Conservation (phyloP, 2,329 filamentous ascomycete genomes). For the Herpotrichia juniperi region DNA sequence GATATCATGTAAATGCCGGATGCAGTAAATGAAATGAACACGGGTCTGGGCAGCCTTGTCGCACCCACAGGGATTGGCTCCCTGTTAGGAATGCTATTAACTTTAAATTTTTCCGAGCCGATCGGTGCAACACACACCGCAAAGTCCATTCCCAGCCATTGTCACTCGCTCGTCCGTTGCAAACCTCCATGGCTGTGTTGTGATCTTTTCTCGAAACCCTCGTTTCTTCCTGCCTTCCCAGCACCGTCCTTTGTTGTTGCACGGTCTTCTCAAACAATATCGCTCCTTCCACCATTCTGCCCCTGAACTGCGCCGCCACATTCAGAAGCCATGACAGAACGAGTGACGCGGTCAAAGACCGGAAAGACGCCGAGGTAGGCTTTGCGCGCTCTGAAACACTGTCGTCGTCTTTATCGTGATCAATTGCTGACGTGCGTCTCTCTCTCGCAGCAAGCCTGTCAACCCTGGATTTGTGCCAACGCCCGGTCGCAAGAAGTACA, state of each 20-base stretch:
- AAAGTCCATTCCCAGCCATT: neutral
- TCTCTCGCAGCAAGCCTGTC: slow-evolving; percentile 46
- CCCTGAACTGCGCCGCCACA: slow-evolving; percentile 19
- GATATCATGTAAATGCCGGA: too few relatives aligned
- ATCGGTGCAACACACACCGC: slow-evolving; percentile 29
- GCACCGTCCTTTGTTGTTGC: neutral
- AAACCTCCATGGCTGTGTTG: neutral
- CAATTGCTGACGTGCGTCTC: slow-evolving; percentile 27
- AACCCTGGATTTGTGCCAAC: slow-evolving; percentile 57
- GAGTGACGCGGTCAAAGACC: slow-evolving; percentile 55
- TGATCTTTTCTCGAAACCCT: neutral
- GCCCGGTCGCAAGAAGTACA: slow-evolving; percentile 50
- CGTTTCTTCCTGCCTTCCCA: neutral
- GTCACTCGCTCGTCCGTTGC: neutral
- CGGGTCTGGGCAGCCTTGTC: neutral
- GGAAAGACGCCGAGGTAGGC: slow-evolving; percentile 56
- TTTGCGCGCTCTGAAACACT: neutral
- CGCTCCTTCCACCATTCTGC: neutral
- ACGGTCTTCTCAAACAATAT: neutral
- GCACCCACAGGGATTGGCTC: neutral
- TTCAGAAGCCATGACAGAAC: slow-evolving; percentile 39
- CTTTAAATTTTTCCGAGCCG: slow-evolving; percentile 7
- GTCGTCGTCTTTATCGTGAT: neutral
- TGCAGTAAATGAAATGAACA: neutral
- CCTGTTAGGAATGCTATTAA: neutral